Evolutionary conservation across 2,329 filamentous ascomycete genomes (phyloP).

Genomic region (Mariannaea elegans): DNA sequence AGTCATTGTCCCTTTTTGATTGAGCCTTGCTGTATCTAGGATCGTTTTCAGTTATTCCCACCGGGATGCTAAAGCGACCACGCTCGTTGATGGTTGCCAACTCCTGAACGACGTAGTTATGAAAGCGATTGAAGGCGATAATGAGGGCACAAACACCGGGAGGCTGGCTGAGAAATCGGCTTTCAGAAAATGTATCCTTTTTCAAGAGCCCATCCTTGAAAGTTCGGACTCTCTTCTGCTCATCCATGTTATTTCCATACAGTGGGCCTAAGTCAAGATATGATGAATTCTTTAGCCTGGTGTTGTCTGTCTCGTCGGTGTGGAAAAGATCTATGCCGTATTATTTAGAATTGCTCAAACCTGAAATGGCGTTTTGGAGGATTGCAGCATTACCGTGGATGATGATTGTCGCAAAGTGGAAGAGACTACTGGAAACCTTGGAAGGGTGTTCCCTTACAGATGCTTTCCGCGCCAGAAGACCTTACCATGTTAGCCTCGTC

Average conservation of each 20-base stretch:
- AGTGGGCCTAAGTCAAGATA: slow-evolving; percentile 79
- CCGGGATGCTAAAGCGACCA: slow-evolving; percentile 69
- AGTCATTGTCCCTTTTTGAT: slow-evolving; percentile 58
- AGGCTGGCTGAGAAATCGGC: slow-evolving; percentile 71
- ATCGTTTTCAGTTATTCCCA: too few relatives aligned
- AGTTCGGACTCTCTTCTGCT: slow-evolving; percentile 71
- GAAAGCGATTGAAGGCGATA: slow-evolving; percentile 75
- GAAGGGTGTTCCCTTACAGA: slow-evolving; percentile 73
- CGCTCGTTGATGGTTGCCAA: slow-evolving; percentile 73
- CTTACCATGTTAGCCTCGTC: too few relatives aligned
- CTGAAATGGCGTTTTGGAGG: too few relatives aligned
- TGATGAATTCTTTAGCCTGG: slow-evolving; percentile 73
- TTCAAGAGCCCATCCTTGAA: slow-evolving; percentile 74
- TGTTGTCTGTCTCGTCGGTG: slow-evolving; percentile 65
- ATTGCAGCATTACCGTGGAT: slow-evolving; percentile 50
- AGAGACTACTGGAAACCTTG: slow-evolving; percentile 78
- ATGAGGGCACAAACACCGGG: slow-evolving; percentile 73
- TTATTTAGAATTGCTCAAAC: too few relatives aligned
- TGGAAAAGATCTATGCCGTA: too few relatives aligned
- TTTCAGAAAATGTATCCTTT: slow-evolving; percentile 74
- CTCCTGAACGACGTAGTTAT: slow-evolving; percentile 73
- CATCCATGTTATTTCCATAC: slow-evolving; percentile 72
- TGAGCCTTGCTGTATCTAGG: too few relatives aligned
- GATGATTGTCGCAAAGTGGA: slow-evolving; percentile 75
- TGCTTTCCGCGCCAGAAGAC: slow-evolving; percentile 67